Evolutionary conservation across 805 yeast genomes (phyloP).

Genomic region (Tetrapisispora taiwanensis): DNA sequence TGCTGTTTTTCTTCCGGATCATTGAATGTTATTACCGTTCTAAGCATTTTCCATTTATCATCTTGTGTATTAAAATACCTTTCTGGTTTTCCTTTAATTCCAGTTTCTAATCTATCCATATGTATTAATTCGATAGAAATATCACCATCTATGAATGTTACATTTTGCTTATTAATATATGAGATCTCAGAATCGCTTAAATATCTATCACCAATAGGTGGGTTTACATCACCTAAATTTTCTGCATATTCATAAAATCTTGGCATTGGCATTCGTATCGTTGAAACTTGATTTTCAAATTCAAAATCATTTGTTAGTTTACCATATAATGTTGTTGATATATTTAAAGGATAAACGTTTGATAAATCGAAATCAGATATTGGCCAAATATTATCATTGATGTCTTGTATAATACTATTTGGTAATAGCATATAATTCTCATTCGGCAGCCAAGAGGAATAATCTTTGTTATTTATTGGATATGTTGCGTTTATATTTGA

Average conservation of each 20-base stretch:
- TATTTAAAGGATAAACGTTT: constrained; percentile 33
- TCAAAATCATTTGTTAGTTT: constrained; percentile 23
- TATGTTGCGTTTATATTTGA: constrained; percentile 39
- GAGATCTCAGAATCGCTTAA: not conserved
- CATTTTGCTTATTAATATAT: constrained; percentile 20
- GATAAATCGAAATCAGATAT: constrained; percentile 21
- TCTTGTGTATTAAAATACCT: constrained; percentile 27
- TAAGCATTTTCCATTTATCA: constrained; percentile 33
- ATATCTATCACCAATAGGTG: constrained; percentile 21
- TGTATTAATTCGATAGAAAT: constrained; percentile 17
- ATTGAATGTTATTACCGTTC: constrained; percentile 25
- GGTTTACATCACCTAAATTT: constrained; percentile 21
- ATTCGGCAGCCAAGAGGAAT: constrained; percentile 38
- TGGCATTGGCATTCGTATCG: constrained; percentile 28
- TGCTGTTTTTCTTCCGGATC: constrained; percentile 41
- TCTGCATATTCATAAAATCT: constrained; percentile 23
- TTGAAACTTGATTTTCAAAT: constrained; percentile 6
- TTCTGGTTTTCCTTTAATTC: constrained; percentile 11
- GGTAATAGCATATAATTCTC: constrained; percentile 53
- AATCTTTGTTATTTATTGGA: constrained; percentile 43
- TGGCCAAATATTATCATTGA: constrained; percentile 44
- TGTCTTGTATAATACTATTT: constrained; percentile 38
- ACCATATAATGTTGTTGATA: constrained; percentile 42
- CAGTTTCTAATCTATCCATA: constrained; percentile 13
- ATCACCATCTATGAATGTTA: constrained; percentile 23